Base-by-base conservation (phyloP, 78 protist genomes). In the Dictyostelium citrinum region DNA sequence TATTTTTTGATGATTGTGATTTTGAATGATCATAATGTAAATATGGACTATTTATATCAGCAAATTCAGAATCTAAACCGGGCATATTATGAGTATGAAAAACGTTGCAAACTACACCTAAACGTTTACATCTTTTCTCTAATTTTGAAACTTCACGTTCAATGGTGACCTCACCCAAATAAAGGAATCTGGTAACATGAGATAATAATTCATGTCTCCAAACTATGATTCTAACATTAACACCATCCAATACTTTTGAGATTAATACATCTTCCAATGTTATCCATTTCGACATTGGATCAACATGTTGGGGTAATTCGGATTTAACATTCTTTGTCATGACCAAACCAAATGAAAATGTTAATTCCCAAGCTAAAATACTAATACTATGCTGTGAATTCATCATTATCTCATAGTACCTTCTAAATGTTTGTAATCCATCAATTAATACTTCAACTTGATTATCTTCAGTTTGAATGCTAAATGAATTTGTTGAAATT, bases 281-380 rank as follows among this genome's bases (percentile, higher is more conserved):
- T 6, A 90, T 78, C 91, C 95, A 83, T 45, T 81, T 83, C 2
- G 83, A 58, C 10, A 72, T 14, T 33, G 70, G 81, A n/a, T 68
- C 80, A 5, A 71, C 77, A 5, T 33, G 58, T 9, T 16, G 29
- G 1, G 90, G 90, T 12, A 79, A 27, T 20, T 60, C 82, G 67
- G 93, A 79, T 75, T 82, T 29, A 22, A 83, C 91, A 71, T 90
- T 76, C 55, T 95, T 80, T n/a, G 81, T 95, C 31, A 83, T 12
- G 1, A 77, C 82, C 29, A 95, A 33, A 80, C 95, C 97, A 76
- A 95, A 95, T 58, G 97, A 91, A 20, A 95, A 79, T 71, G 95
- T 72, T 39, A 95, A 51, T 33, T 95, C 97, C 97, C 97, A 95
- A 5, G 96, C 97, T 10, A 90, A 61, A 9, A 95, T 95, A 75